phyloP scores from a whole-genome alignment of 2,329 filamentous ascomycete species.

The Botrytis squamosa region DNA sequence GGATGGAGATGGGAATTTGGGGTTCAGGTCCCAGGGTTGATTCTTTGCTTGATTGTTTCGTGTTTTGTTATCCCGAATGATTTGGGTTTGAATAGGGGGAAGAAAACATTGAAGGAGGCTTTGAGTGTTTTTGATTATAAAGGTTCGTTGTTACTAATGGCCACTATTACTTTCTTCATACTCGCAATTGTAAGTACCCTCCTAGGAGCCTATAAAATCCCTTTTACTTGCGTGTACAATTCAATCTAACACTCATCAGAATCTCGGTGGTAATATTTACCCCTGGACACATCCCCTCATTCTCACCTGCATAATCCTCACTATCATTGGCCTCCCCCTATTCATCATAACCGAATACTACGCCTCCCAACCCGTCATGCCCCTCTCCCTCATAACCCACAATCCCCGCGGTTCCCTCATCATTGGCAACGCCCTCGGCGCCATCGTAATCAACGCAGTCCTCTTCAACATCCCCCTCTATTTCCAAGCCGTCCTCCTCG shows the following conservation, averaged over 20 bases:
- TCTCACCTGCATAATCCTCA: constrained; percentile 50
- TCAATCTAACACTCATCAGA: constrained; percentile 41
- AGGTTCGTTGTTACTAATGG: constrained; percentile 54
- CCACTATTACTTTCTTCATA: constrained; percentile 54
- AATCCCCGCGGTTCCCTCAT: constrained; percentile 58
- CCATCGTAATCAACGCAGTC: constrained; percentile 54
- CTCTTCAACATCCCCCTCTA: constrained; percentile 68
- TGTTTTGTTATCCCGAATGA: constrained; percentile 50
- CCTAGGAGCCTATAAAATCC: constrained; percentile 17
- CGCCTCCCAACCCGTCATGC: constrained; percentile 58
- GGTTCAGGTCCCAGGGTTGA: constrained; percentile 55
- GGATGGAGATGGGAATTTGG: constrained; percentile 75
- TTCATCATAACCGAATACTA: constrained; percentile 54
- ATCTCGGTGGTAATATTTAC: constrained; percentile 62
- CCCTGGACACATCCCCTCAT: constrained; percentile 61
- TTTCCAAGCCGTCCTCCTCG: constrained; percentile 72
- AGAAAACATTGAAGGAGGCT: constrained; percentile 47
- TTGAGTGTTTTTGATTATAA: constrained; percentile 56
- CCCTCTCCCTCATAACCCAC: constrained; percentile 51
- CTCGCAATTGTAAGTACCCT: constrained; percentile 51
- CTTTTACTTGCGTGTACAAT: not conserved
- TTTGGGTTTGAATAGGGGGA: constrained; percentile 50
- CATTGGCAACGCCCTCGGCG: constrained; percentile 53
- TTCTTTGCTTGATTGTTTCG: constrained; percentile 49
- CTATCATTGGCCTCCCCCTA: constrained; percentile 48